These are phyloP conservation scores for Apophysomyces ossiformis DNA, from an alignment of 371 early-diverging fungal genomes.

Conservation along the genomic window DNA sequence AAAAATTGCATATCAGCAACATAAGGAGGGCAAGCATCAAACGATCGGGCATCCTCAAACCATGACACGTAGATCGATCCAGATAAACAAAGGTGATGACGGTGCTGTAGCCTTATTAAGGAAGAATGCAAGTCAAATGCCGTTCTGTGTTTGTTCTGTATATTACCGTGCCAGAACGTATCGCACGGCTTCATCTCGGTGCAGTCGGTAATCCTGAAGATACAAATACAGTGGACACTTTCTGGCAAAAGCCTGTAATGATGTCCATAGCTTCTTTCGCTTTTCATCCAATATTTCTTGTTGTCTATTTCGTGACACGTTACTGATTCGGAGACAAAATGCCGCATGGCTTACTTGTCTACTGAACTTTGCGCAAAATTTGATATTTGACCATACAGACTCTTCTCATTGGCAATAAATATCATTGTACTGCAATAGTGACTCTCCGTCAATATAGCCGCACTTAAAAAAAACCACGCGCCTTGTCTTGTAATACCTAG, in stretches of 20 bases:
- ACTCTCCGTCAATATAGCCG: background rate
- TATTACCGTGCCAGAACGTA: slow-evolving; percentile 19
- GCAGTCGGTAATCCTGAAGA: slow-evolving; percentile 5
- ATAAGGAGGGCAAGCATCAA: background rate
- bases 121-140: background rate
- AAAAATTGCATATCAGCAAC: slow-evolving; percentile 5
- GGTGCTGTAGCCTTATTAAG: slow-evolving; percentile 21
- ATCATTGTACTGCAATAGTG: slow-evolving; percentile 12
- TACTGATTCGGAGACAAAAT: no score
- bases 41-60: background rate
- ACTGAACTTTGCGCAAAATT: background rate
- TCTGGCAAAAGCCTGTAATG: slow-evolving; percentile 5
- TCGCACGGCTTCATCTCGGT: background rate
- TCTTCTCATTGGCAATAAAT: slow-evolving; percentile 17
- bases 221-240: slow-evolving; percentile 21
- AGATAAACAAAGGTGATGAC: slow-evolving; percentile 18
- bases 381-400: slow-evolving; percentile 15
- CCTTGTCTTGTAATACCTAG: slow-evolving; percentile 5
- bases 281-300: background rate
- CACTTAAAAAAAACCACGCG: no score
- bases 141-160: background rate
- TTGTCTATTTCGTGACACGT: slow-evolving; percentile 6
- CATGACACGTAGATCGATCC: slow-evolving; percentile 10
- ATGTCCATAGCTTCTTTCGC: background rate
- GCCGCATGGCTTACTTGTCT: background rate